phyloP scores from a whole-genome alignment of 2,329 filamentous ascomycete species.

The Stachybotrys chartarum region DNA sequence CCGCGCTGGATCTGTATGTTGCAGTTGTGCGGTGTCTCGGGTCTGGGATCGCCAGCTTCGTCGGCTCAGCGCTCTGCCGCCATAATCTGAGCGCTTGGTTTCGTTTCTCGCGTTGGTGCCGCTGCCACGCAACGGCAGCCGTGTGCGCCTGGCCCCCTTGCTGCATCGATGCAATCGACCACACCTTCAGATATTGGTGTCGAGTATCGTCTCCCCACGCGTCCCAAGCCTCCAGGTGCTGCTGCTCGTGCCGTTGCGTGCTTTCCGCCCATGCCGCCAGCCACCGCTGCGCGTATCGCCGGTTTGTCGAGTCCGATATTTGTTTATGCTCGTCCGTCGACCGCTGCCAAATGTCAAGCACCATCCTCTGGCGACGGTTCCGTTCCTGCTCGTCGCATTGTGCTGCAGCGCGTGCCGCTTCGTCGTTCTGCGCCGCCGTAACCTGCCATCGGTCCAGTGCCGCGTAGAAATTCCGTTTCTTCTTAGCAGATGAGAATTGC shows the following conservation, averaged over 20 bases:
- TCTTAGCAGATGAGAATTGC: slow-evolving; percentile 22
- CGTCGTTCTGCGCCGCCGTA: slow-evolving; percentile 5
- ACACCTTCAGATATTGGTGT: slow-evolving; percentile 24
- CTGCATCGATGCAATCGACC: slow-evolving; percentile 29
- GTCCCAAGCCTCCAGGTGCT: slow-evolving; percentile 18
- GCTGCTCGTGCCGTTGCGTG: slow-evolving; percentile 13
- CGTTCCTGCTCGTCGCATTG: slow-evolving; percentile 8
- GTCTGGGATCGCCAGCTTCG: not conserved
- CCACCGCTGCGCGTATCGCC: slow-evolving; percentile 12
- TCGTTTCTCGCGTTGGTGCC: slow-evolving; percentile 23
- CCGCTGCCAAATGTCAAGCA: slow-evolving; percentile 13
- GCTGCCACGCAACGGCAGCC: slow-evolving; percentile 22
- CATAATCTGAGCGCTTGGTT: slow-evolving; percentile 22
- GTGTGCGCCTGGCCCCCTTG: slow-evolving; percentile 29
- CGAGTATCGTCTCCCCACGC: slow-evolving; percentile 23
- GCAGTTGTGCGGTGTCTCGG: not conserved
- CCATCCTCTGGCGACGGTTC: slow-evolving; percentile 3
- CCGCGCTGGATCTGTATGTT: not conserved
- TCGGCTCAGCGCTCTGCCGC: slow-evolving; percentile 11
- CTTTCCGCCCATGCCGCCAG: slow-evolving; percentile 15
- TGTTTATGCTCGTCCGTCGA: slow-evolving; percentile 9
- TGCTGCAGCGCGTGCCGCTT: slow-evolving; percentile 8
- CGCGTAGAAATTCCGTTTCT: slow-evolving; percentile 22
- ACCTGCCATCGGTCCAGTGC: slow-evolving; percentile 23
- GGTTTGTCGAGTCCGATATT: slow-evolving; percentile 9